Evolutionary conservation across 768 basidiomycete genomes (phyloP).

Genomic region (Podaxis sp.): DNA sequence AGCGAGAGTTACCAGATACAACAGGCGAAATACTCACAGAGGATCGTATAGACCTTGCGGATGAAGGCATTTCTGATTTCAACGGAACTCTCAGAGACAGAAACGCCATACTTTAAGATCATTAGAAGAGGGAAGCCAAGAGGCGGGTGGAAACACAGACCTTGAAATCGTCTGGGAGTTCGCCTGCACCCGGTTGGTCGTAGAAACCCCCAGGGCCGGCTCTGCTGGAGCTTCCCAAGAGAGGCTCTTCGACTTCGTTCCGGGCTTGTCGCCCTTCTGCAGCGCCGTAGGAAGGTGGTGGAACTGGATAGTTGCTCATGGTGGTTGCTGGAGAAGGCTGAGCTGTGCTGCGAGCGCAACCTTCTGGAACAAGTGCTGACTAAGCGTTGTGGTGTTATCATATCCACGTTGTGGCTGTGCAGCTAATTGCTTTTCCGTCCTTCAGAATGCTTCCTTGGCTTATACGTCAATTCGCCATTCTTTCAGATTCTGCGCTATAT

Average conservation of each 20-base stretch:
- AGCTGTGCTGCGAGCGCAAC: background rate
- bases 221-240: constrained; percentile 53
- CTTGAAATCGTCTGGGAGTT: constrained; percentile 94
- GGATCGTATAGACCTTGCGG: constrained; percentile 87
- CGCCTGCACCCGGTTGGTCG: constrained; percentile 72
- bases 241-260: constrained; percentile 47
- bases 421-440: background rate
- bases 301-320: constrained; percentile 63
- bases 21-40: constrained; percentile 53
- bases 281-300: constrained; percentile 63
- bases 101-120: constrained; percentile 66
- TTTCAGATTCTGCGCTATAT: background rate
- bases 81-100: constrained; percentile 71
- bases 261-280: constrained; percentile 32
- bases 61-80: constrained; percentile 87
- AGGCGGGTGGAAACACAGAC: constrained; percentile 33
- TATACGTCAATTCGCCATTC: background rate
- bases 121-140: constrained; percentile 2
- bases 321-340: constrained; percentile 25
- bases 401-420: constrained; percentile 3
- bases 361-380: constrained; percentile 8
- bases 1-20: constrained; percentile 2
- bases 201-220: constrained; percentile 52
- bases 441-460: background rate
- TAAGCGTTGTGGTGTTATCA: constrained; percentile 2